These are phyloP conservation scores for Aureobasidium namibiae DNA, from an alignment of 2,329 filamentous ascomycete genomes.

Conservation along the genomic window DNA sequence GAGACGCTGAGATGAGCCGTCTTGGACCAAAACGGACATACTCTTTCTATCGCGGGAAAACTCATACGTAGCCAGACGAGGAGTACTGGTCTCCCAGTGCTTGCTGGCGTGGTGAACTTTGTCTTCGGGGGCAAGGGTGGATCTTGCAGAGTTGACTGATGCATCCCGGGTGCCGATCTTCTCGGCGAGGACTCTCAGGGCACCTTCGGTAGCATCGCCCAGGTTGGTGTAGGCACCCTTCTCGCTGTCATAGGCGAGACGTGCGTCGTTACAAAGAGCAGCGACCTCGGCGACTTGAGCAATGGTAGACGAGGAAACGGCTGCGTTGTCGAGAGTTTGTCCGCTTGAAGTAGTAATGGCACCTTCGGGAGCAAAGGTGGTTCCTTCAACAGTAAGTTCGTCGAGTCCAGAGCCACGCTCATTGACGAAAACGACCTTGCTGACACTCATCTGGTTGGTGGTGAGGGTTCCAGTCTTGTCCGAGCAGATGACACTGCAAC, in stretches of 20 bases:
- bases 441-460: conserved; percentile 99
- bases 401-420: conserved; percentile 66
- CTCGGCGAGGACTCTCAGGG: conserved; percentile 80
- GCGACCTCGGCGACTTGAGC: conserved; percentile 65
- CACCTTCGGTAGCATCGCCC: conserved; percentile 92
- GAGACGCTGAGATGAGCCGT: conserved; percentile 63
- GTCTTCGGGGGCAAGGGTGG: conserved; percentile 43
- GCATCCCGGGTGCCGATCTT: conserved; percentile 82
- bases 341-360: conserved; percentile 58
- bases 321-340: conserved; percentile 58
- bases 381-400: conserved; percentile 84
- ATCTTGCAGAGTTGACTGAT: conserved; percentile 45
- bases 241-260: conserved; percentile 72
- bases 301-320: conserved; percentile 65
- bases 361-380: conserved; percentile 81
- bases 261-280: conserved; percentile 81
- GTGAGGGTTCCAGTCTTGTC: conserved; percentile 98
- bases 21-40: conserved; percentile 89
- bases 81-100: conserved; percentile 69
- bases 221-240: conserved; percentile 69
- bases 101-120: conserved; percentile 74
- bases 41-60: conserved; percentile 98
- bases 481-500: conserved; percentile 98
- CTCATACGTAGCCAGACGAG: conserved; percentile 79
- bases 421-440: conserved; percentile 78